These are phyloP conservation scores for Silybum marianum DNA, from an alignment of 129 eudicot genomes.

Conservation along the genomic window DNA sequence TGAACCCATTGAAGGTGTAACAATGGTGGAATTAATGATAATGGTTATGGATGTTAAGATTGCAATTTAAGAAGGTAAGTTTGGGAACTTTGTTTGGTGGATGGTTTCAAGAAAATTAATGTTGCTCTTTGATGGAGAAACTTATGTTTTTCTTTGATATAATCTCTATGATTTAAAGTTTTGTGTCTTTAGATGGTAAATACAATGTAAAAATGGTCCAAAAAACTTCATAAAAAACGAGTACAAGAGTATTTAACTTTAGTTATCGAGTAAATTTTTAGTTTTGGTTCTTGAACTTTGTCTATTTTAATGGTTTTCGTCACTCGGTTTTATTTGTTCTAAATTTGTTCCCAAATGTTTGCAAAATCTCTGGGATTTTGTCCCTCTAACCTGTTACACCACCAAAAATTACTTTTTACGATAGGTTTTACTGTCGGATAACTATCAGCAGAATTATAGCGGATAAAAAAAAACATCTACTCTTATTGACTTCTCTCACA, in stretches of 20 bases:
- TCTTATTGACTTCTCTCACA: no score
- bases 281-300: not conserved
- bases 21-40: slow-evolving; percentile 11
- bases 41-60: slow-evolving; percentile 25
- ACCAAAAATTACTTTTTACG: no score
- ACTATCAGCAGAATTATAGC: no score
- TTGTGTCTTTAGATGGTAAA: slow-evolving; percentile 18
- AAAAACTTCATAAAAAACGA: not conserved
- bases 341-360: no score
- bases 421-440: no score
- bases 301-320: not conserved
- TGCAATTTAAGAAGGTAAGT: slow-evolving; percentile 26
- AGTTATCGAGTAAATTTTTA: not conserved
- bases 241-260: not conserved
- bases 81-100: slow-evolving; percentile 23
- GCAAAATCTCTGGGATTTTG: no score
- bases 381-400: no score
- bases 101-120: slow-evolving; percentile 9
- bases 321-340: not conserved
- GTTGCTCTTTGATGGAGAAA: slow-evolving; percentile 22
- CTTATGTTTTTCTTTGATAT: slow-evolving; percentile 24
- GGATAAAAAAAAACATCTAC: no score
- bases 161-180: not conserved
- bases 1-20: slow-evolving; percentile 45
- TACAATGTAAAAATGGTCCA: slow-evolving; percentile 8